Evolutionary conservation across 78 protist genomes (phyloP), one percentile per base, ranked within the genome.

Genomic region (Dictyostelium brefeldianum): DNA sequence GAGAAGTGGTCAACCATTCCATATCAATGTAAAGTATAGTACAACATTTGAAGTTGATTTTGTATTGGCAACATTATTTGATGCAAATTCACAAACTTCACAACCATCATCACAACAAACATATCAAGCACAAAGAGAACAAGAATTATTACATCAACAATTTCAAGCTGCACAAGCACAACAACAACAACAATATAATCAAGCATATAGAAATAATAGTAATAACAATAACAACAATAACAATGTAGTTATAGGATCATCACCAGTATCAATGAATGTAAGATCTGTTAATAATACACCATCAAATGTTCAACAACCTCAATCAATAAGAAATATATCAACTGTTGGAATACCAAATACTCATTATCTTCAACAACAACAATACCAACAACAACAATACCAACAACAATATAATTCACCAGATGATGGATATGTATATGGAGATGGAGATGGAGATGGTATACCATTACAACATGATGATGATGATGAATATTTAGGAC

Each of bases 21-120:
- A 54, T 25, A 69, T 71, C 12, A 31, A 31, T 31, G 22, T 74
- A 11, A 83, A 54, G 27, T 43, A 71, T 11, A 56, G 36, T 7
- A 8, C 54, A n/a, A 56, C 70, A 3, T 83, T 53, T 73, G 29
- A 47, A 20, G 50, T 71, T 14, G 80, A 83, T 27, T 83, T 83
- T 43, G 50, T 83, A 4, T 20, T 83, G 14, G 91, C 91, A 36
- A 69, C 69, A 5, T 22, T 69, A 54, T n/a, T 15, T n/a, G 48
- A 67, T 53, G 10, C 73, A 64, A 20, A 11, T 56, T 36, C 51
- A 22, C 91, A 69, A 48, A 25, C 9, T 22, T 54, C 11, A 25
- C 80, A 67, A 73, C 25, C 36, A 6, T 31, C 22, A 17, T 15
- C 22, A 5, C 77, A 69, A 69, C 29, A 71, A 4, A 50, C 14